phyloP scores from a whole-genome alignment of 2,329 filamentous ascomycete species.

The Cytospora piceae region DNA sequence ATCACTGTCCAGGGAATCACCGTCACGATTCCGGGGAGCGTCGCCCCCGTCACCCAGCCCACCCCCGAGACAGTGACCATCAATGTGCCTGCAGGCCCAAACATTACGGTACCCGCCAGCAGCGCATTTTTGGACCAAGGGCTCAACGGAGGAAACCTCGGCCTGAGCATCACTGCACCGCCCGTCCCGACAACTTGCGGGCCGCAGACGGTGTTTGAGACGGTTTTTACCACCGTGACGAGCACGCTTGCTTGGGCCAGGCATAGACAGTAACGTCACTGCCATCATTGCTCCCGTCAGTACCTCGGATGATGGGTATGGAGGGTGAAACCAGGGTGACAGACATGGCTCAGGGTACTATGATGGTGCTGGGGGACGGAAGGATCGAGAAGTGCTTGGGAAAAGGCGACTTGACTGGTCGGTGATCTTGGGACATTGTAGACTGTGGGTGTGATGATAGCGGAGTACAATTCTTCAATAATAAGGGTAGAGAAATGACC shows the following conservation, averaged over 20 bases:
- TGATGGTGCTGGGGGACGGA: neutral
- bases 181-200: neutral
- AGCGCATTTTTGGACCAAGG: neutral
- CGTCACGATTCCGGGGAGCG: slow-evolving; percentile 4
- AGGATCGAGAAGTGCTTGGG: neutral
- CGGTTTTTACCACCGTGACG: neutral
- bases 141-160: neutral
- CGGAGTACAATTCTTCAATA: too few relatives aligned
- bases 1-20: neutral
- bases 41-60: neutral
- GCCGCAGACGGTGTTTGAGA: neutral
- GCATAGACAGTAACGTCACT: neutral
- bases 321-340: slow-evolving; percentile 37
- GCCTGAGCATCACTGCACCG: neutral
- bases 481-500: too few relatives aligned
- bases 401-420: too few relatives aligned
- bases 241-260: neutral
- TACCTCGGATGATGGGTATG: slow-evolving; percentile 35
- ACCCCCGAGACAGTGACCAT: slow-evolving; percentile 4
- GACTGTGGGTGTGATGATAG: neutral
- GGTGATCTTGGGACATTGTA: neutral
- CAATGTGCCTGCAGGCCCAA: neutral
- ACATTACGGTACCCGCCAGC: neutral
- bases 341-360: neutral
- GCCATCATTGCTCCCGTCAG: neutral